phyloP scores from a whole-genome alignment of 1,139 yeast species.

The Kazachstania sp. region DNA sequence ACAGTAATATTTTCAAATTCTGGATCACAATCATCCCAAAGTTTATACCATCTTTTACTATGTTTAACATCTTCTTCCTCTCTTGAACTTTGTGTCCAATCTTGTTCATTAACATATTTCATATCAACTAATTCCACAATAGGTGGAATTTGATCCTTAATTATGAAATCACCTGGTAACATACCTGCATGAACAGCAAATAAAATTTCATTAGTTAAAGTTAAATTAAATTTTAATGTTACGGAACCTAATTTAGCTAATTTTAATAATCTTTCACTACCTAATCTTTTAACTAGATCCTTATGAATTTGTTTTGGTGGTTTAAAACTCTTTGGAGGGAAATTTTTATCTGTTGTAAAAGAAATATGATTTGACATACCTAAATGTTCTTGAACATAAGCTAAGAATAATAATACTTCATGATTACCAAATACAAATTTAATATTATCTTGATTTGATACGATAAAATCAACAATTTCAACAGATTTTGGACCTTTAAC shows the following conservation, averaged over 20 bases:
- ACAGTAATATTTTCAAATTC: constrained; percentile 51
- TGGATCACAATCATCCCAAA: constrained; percentile 19
- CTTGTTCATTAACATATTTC: constrained; percentile 23
- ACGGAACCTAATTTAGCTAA: constrained; percentile 20
- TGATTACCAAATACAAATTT: constrained; percentile 85
- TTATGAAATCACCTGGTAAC: constrained; percentile 20
- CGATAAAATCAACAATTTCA: constrained; percentile 58
- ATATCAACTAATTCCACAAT: constrained; percentile 21
- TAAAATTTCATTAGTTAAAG: constrained; percentile 12
- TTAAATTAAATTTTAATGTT: constrained; percentile 13
- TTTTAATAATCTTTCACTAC: constrained; percentile 11
- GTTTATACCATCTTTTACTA: constrained; percentile 23
- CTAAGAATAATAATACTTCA: constrained; percentile 43
- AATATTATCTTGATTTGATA: constrained; percentile 41
- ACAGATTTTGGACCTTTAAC: constrained; percentile 76
- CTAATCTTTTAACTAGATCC: constrained; percentile 18
- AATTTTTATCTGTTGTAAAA: constrained; percentile 13
- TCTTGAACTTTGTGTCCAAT: constrained; percentile 20
- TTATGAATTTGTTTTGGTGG: constrained; percentile 17
- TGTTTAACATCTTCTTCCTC: constrained; percentile 12
- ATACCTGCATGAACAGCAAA: constrained; percentile 29
- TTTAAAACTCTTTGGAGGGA: constrained; percentile 14
- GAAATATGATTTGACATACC: constrained; percentile 7
- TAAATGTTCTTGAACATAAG: constrained; percentile 13
- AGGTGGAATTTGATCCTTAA: constrained; percentile 8